A percentile compares a stretch with the other conserved stretches of the same genome.
Conservation (phyloP, 106 monocot species). For the Platanthera guangdongensis region DNA sequence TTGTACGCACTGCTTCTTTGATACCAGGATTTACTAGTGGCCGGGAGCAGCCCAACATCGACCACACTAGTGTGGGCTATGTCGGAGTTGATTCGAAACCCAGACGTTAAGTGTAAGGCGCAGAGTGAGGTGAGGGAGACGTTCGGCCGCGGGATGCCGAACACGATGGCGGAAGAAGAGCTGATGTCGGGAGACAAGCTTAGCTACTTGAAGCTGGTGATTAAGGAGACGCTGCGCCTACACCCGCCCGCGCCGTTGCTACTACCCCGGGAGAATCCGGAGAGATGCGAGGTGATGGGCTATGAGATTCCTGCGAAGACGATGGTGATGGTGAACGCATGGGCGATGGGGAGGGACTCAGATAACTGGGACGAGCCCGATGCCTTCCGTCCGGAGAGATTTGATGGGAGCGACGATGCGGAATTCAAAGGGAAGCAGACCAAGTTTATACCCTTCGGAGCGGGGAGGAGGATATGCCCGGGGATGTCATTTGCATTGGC, state of each 20-base stretch:
- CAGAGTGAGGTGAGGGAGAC: neutral
- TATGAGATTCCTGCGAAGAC: neutral
- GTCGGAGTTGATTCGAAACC: constrained; percentile 10
- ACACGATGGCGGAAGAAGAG: neutral
- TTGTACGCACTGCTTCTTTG: too few relatives aligned
- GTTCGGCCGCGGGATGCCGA: neutral
- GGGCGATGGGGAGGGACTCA: neutral
- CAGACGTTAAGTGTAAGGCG: constrained; percentile 1
- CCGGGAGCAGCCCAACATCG: neutral
- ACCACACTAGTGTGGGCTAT: constrained; percentile 1
- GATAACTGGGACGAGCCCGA: neutral
- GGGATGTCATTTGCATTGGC: neutral
- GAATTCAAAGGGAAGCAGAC: neutral
- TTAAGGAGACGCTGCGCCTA: neutral
- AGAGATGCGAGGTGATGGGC: neutral
- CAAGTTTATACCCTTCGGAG: neutral
- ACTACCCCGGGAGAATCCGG: neutral
- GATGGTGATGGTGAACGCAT: neutral
- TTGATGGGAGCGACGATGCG: neutral
- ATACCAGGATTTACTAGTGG: neutral
- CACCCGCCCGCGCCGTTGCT: neutral
- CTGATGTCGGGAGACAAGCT: neutral
- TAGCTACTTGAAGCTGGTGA: neutral
- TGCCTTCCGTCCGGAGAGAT: neutral
- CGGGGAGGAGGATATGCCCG: neutral